A percentile compares a stretch with the other conserved stretches of the same genome.
Conservation (phyloP, 352 stramenopile genomes). For the Phytophthora fragariae region DNA sequence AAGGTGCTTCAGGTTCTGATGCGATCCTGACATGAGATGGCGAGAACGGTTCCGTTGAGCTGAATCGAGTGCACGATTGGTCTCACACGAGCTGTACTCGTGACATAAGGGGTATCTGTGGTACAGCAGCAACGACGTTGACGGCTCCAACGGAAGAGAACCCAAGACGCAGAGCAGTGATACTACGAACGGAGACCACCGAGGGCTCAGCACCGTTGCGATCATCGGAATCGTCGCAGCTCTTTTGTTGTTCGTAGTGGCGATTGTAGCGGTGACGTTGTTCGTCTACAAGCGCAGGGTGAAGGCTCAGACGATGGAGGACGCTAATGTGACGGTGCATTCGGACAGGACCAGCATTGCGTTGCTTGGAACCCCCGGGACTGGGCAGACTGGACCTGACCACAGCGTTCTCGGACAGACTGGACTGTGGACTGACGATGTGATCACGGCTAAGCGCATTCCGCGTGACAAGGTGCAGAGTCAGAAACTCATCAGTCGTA, state of each 20-base stretch:
- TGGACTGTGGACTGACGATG: slow-evolving; percentile 42
- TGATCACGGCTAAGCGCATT: slow-evolving; percentile 43
- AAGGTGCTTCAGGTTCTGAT: too few species aligned
- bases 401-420: slow-evolving; percentile 21
- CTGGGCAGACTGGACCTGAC: slow-evolving; percentile 5
- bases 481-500: slow-evolving; percentile 44
- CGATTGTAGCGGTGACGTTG: slow-evolving; percentile 26
- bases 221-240: slow-evolving; percentile 12
- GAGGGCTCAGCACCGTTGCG: slow-evolving; percentile 4
- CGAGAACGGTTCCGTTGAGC: too few species aligned
- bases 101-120: slow-evolving; percentile 25
- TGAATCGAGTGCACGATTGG: too few species aligned
- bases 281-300: slow-evolving; percentile 31
- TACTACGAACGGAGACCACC: too few species aligned
- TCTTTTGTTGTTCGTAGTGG: slow-evolving; percentile 18
- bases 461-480: slow-evolving; percentile 46
- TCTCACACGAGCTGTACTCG: too few species aligned
- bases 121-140: slow-evolving; percentile 38
- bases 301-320: slow-evolving; percentile 20
- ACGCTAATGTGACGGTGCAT: slow-evolving; percentile 19
- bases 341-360: slow-evolving; percentile 29
- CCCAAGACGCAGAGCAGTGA: neutral
- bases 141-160: slow-evolving; percentile 10
- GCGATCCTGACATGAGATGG: too few species aligned
- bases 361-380: slow-evolving; percentile 22